phyloP scores from a whole-genome alignment of 2,329 filamentous ascomycete species.

The Rutstroemia sp. region DNA sequence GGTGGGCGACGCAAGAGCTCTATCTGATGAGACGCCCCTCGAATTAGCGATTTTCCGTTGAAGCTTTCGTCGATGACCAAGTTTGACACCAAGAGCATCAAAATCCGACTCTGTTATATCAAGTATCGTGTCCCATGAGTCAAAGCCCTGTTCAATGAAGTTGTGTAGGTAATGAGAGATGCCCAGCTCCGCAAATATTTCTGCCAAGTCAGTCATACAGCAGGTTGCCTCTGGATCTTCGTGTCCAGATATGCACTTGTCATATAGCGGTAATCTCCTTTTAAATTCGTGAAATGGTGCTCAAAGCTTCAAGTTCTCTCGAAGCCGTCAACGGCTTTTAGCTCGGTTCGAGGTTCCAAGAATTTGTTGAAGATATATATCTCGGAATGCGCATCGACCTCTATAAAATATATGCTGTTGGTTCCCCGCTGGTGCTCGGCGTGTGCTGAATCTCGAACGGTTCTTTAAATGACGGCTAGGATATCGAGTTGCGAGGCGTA shows the following conservation, averaged over 20 bases:
- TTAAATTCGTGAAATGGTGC: background rate
- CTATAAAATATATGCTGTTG: background rate
- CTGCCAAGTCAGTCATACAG: slow-evolving; percentile 47
- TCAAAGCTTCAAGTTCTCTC: background rate
- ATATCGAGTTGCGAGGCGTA: background rate
- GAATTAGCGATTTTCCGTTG: slow-evolving; percentile 74
- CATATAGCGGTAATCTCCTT: background rate
- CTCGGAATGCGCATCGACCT: background rate
- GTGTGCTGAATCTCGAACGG: background rate
- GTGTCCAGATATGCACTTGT: slow-evolving; percentile 22
- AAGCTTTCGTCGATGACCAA: slow-evolving; percentile 79
- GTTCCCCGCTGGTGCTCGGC: no score
- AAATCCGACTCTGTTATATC: slow-evolving; percentile 81
- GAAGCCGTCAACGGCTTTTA: background rate
- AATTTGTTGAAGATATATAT: background rate
- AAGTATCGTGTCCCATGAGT: slow-evolving; percentile 75
- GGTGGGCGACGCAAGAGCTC: slow-evolving; percentile 29
- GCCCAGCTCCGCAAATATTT: slow-evolving; percentile 67
- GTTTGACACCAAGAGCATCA: slow-evolving; percentile 67
- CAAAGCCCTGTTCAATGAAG: slow-evolving; percentile 74
- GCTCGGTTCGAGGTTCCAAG: background rate
- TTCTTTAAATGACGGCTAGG: background rate
- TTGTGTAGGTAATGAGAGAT: slow-evolving; percentile 67
- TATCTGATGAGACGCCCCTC: slow-evolving; percentile 45
- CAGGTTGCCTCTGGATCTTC: slow-evolving; percentile 27